These are phyloP conservation scores for Populus trichocarpa DNA, from an alignment of 441 rosid genomes.

Conservation along the genomic window DNA sequence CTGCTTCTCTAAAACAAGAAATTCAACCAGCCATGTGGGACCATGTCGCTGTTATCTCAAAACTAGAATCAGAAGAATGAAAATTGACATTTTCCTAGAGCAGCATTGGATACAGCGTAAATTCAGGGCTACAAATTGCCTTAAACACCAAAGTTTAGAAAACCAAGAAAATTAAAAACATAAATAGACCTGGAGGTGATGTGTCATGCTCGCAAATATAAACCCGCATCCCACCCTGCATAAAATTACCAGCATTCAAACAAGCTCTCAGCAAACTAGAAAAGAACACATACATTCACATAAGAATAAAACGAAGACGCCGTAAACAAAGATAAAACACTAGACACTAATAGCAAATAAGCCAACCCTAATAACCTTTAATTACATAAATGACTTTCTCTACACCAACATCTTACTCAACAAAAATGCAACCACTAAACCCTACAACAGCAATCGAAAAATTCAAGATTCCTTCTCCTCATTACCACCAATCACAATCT, in stretches of 20 bases:
- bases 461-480: neutral
- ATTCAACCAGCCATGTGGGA: neutral
- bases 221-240: slow-evolving; percentile 82
- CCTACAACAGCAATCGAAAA: neutral
- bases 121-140: neutral
- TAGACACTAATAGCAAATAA: neutral
- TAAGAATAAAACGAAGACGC: neutral
- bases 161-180: slow-evolving; percentile 1
- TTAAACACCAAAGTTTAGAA: slow-evolving; percentile 1
- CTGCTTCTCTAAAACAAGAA: neutral
- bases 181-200: slow-evolving; percentile 67
- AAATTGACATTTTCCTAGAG: neutral
- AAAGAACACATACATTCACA: neutral
- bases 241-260: slow-evolving; percentile 8
- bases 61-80: neutral
- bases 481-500: neutral
- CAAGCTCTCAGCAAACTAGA: neutral
- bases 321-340: neutral
- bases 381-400: neutral
- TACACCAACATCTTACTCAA: neutral
- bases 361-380: neutral
- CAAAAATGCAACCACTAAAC: neutral
- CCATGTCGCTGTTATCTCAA: neutral
- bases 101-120: neutral
- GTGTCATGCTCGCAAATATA: slow-evolving; percentile 84